Evolutionary conservation across 179 eudicot species (phyloP).

Genomic region (Heliamphora pulchella): DNA sequence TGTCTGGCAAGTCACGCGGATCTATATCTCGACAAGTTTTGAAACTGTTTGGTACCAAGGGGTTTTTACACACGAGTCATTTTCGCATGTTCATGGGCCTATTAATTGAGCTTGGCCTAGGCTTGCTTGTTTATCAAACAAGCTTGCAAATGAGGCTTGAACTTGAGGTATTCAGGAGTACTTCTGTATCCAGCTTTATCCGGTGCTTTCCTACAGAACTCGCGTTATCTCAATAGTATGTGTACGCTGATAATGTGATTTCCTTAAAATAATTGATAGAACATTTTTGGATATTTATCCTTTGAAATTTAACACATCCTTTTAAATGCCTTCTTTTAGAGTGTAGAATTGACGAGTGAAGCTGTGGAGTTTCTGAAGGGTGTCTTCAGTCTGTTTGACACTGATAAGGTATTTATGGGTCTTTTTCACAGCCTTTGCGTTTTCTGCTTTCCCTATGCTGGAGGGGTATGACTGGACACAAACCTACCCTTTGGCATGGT

Average conservation of each 20-base stretch:
- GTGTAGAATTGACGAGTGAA: constrained; percentile 76
- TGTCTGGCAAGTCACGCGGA: not conserved
- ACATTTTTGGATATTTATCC: not conserved
- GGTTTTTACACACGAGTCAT: not conserved
- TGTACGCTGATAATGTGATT: not conserved
- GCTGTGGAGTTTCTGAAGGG: constrained; percentile 75
- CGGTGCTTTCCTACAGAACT: not conserved
- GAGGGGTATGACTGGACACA: not conserved
- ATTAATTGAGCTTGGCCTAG: not conserved
- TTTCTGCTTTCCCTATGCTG: not conserved
- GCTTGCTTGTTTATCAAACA: not conserved
- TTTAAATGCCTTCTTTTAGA: constrained; percentile 37
- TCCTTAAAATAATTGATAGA: not conserved
- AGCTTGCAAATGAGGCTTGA: not conserved
- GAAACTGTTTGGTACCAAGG: not conserved
- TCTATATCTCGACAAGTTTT: not conserved
- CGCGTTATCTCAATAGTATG: not conserved
- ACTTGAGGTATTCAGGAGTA: not conserved
- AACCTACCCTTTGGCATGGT: not conserved
- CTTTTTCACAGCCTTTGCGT: not conserved
- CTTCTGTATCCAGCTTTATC: not conserved
- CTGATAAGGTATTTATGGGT: constrained; percentile 55
- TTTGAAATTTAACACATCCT: not conserved
- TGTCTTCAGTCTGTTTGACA: constrained; percentile 62
- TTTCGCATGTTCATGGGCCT: not conserved